These are phyloP conservation scores for Crotalaria pallida DNA, from an alignment of 306 rosid genomes.

Conservation along the genomic window DNA sequence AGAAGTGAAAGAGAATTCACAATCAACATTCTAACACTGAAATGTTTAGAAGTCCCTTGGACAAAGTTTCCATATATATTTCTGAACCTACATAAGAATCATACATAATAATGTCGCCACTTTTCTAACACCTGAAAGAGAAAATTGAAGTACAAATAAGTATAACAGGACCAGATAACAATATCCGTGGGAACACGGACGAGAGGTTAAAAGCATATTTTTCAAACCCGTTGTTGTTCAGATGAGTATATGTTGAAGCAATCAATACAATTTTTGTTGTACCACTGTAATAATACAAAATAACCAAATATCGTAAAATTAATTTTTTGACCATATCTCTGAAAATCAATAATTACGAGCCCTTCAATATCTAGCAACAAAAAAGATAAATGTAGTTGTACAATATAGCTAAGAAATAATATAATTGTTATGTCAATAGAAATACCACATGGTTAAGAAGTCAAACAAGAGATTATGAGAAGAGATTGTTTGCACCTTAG, in stretches of 20 bases:
- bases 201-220: constrained; percentile 72
- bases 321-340: too few relatives aligned
- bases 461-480: too few relatives aligned
- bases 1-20: constrained; percentile 81
- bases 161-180: constrained; percentile 73
- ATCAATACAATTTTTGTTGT: constrained; percentile 73
- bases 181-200: constrained; percentile 67
- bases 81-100: constrained; percentile 71
- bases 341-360: too few relatives aligned
- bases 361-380: too few relatives aligned
- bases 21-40: constrained; percentile 64
- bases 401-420: too few relatives aligned
- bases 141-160: constrained; percentile 6
- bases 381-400: too few relatives aligned
- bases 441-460: too few relatives aligned
- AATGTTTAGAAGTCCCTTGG: constrained; percentile 88
- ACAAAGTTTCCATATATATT: constrained; percentile 86
- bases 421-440: too few relatives aligned
- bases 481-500: constrained; percentile 53
- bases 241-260: constrained; percentile 69
- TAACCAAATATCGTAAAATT: constrained; percentile 4
- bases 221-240: constrained; percentile 70
- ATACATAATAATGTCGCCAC: background rate
- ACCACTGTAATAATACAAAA: constrained; percentile 56
- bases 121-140: background rate